phyloP scores from a whole-genome alignment of 441 rosid genomes.

The Gossypium gossypioides region DNA sequence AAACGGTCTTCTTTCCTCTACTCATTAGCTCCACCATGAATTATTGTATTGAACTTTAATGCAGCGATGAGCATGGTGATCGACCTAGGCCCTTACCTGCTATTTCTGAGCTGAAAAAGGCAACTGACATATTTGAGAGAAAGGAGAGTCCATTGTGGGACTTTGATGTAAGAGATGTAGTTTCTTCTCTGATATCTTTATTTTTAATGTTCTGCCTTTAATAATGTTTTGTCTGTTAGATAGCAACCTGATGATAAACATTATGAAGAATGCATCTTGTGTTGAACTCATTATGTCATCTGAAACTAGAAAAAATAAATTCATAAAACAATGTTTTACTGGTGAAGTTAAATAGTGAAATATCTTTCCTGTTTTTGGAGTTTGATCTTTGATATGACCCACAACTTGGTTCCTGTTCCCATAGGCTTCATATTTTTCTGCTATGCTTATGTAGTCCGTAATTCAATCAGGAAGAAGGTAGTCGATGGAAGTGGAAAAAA shows the following conservation, averaged over 20 bases:
- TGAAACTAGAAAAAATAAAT: background rate
- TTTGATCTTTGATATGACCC: background rate
- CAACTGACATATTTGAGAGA: constrained; percentile 40
- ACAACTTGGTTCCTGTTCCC: background rate
- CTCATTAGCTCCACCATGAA: background rate
- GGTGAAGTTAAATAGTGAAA: background rate
- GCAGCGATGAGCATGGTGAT: constrained; percentile 54
- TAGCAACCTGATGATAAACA: background rate
- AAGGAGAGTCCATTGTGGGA: constrained; percentile 52
- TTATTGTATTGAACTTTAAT: background rate
- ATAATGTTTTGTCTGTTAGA: background rate
- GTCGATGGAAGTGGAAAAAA: constrained; percentile 48
- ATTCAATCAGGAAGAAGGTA: constrained; percentile 31
- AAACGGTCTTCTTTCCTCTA: background rate
- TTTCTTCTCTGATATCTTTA: background rate
- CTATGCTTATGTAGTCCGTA: background rate
- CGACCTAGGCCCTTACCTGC: constrained; percentile 50
- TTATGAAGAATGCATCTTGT: background rate
- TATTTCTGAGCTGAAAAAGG: constrained; percentile 40
- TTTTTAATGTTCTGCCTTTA: background rate
- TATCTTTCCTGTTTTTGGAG: background rate
- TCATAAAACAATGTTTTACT: background rate
- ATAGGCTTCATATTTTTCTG: background rate
- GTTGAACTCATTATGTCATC: background rate
- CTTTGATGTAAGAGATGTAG: constrained; percentile 33